Evolutionary conservation across 1,284 basidiomycete genomes (phyloP), one percentile per base, ranked within the genome.

Genomic region (Ganoderma leucocontextum): DNA sequence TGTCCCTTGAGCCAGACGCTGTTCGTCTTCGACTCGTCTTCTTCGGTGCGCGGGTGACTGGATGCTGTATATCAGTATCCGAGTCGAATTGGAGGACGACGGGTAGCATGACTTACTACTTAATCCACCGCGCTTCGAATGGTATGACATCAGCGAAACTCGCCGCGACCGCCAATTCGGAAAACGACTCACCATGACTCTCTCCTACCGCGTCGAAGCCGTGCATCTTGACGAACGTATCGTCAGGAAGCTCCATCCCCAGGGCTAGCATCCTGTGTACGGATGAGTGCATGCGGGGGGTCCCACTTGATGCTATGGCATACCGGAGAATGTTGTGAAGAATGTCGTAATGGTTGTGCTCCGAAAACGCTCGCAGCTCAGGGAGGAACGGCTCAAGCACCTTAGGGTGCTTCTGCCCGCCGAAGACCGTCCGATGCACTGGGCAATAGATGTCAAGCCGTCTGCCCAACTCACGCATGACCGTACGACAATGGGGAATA

Each of bases 1-100:
- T 90, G 88, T 2, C 88, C 88, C 73, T 89, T 89, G 19, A 89
- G 76, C 88, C 87, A 89, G 25, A 89, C 85, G 49, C 86, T 82
- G 57, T 86, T 85, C 0, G 85, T 82, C 72, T 84, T 85, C 7
- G 69, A 67, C 68, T 89, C 87, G 49, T 89, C 88, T 12, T 88
- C 86, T 19, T 75, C 71, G 2, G 78, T 70, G 4, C 80, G 77
- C 7, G 80, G 80, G 62, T 78, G 76, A 59, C 80, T 81, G 35
- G 19, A 4, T 41, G 41, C 19, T 4, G 3, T 6, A 29, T 29
- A 29, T 29, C 29, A 29, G 29, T 29, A 29, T 29, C 29, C 29
- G 29, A 29, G 29, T 29, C 29, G 2, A 5, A 38, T 15, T 13
- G 12, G 17, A 47, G 7, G n/a, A 25, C 4, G 8, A 25, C 42